Base-by-base conservation (phyloP, 2,329 filamentous ascomycete species). In the Aureobasidium melanogenum region DNA sequence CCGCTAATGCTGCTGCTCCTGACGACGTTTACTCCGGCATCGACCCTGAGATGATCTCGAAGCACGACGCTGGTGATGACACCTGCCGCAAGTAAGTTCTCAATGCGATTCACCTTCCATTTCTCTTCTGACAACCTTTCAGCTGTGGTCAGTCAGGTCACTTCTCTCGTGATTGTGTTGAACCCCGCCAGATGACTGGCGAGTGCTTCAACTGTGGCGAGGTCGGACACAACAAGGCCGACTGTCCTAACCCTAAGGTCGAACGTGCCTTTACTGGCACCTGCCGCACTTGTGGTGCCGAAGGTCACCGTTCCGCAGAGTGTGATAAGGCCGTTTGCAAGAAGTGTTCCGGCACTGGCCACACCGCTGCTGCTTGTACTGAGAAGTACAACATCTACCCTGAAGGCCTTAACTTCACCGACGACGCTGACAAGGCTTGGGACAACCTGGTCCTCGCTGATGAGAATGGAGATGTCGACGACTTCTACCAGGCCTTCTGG, bases 301-400 rank as follows among this genome's bases (percentile, higher is more conserved):
- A 76, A 36, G 83, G 83, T 22, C 83, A 86, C 64, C 75, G 83
- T 67, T 75, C 81, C 56, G 79, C 81, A 22, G 84, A 88, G 56
- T 91, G 88, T 65, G 86, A 86, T 1, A 73, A 80, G 1, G 82
- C 82, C 64, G 85, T 87, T 68, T 89, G 87, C 68, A 66, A 80
- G 32, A 72, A 84, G 65, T 80, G 83, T 67, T 85, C 85, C 84
- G 69, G 65, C 74, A 28, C 19, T 86, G 84, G 84, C 1, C 86
- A 89, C 68, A 68, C 72, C 22, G 75, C 77, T 9, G 69, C 74
- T 32, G 77, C 81, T 1, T 90, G 87, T 75, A 78, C 80, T 64
- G 82, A 80, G 14, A 77, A 84, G 46, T 82, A 85, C 66, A 80
- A 82, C 66, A 74, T 88, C 63, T 81, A 84, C 38, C 65, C 86